phyloP scores from a whole-genome alignment of 2,329 filamentous ascomycete genomes.

The Fusarium tanahbumbuense region DNA sequence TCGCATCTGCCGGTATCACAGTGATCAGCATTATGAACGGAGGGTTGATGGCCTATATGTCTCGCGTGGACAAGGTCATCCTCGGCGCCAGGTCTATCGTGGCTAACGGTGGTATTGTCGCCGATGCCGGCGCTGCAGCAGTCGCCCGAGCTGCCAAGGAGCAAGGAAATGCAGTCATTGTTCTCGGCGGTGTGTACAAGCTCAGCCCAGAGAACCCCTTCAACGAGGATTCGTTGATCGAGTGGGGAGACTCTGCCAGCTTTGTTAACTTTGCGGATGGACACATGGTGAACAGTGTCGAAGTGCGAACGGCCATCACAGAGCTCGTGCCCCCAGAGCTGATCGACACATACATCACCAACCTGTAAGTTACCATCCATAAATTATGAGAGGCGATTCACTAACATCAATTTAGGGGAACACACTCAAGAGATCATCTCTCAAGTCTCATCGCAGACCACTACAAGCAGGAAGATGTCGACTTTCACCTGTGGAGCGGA shows the following conservation, averaged over 20 bases:
- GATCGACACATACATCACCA: conserved; percentile 87
- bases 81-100: conserved; percentile 88
- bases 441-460: conserved; percentile 80
- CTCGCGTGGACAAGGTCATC: conserved; percentile 94
- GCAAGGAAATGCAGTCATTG: conserved; percentile 85
- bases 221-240: conserved; percentile 82
- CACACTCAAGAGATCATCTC: conserved; percentile 77
- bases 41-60: conserved; percentile 93
- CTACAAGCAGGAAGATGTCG: conserved; percentile 78
- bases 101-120: conserved; percentile 87
- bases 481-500: conserved; percentile 62
- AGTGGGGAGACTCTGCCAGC: conserved; percentile 84
- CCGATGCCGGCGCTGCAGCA: conserved; percentile 83
- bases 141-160: conserved; percentile 87
- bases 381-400: background rate
- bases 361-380: conserved; percentile 61
- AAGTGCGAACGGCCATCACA: conserved; percentile 81
- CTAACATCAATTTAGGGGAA: conserved; percentile 60
- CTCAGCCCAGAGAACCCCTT: conserved; percentile 91
- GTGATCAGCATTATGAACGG: conserved; percentile 88
- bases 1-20: conserved; percentile 80
- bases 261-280: conserved; percentile 84
- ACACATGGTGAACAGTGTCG: conserved; percentile 79
- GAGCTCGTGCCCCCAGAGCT: conserved; percentile 84
- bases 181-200: conserved; percentile 92